These are phyloP conservation scores for Blastobotrys illinoisensis DNA, from an alignment of 1,139 yeast species.

Conservation along the genomic window DNA sequence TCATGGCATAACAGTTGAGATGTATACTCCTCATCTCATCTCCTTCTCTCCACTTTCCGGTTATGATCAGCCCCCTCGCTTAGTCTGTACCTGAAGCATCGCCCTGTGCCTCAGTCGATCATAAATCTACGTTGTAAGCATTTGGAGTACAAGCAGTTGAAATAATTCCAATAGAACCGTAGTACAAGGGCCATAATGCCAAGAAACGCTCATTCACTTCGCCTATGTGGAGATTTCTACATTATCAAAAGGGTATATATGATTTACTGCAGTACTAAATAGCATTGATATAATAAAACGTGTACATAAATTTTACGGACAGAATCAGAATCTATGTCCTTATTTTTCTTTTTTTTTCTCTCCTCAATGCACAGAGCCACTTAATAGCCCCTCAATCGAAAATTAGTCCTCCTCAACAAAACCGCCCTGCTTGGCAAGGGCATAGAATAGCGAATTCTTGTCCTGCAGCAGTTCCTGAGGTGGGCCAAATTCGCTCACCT, in stretches of 20 bases:
- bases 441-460: constrained; percentile 66
- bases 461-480: constrained; percentile 65
- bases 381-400: no score
- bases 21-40: not conserved
- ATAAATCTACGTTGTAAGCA: no score
- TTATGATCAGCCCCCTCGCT: not conserved
- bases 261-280: no score
- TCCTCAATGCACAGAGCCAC: not conserved
- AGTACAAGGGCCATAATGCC: no score
- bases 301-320: no score
- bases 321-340: not conserved
- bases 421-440: constrained; percentile 65
- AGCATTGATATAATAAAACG: no score
- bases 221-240: not conserved
- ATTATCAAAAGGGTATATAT: no score
- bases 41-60: not conserved
- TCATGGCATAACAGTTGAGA: not conserved
- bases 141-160: no score
- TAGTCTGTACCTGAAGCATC: not conserved
- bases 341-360: not conserved
- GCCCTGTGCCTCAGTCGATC: not conserved
- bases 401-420: constrained; percentile 21
- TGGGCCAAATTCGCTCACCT: constrained; percentile 79
- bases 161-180: no score
- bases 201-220: not conserved